Percentiles rank a stretch among this genome's conserved stretches.
phyloP scores from a whole-genome alignment of 345 rosid genomes.

The Eucalyptus curtisii region DNA sequence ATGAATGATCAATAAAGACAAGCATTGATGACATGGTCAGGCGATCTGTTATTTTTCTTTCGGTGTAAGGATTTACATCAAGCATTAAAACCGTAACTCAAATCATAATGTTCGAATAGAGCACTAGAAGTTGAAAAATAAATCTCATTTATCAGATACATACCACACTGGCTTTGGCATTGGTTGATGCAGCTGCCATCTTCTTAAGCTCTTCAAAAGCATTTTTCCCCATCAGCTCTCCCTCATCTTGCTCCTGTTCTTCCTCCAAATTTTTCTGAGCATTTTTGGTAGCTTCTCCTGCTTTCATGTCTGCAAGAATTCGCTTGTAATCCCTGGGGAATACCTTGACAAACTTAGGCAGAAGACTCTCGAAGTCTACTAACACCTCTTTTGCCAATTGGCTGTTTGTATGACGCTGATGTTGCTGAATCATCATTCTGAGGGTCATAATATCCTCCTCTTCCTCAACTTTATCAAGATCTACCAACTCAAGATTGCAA shows the following conservation, averaged over 20 bases:
- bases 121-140: background rate
- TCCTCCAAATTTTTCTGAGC: constrained; percentile 37
- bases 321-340: constrained; percentile 98
- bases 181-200: constrained; percentile 54
- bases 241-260: constrained; percentile 46
- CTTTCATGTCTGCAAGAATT: constrained; percentile 67
- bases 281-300: constrained; percentile 29
- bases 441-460: constrained; percentile 83
- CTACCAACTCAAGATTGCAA: constrained; percentile 86
- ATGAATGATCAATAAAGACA: background rate
- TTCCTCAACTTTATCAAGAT: constrained; percentile 91
- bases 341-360: constrained; percentile 80
- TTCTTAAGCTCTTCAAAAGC: constrained; percentile 91
- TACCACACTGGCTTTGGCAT: constrained; percentile 32
- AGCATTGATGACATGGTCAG: background rate
- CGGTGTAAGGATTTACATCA: background rate
- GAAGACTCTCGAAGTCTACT: constrained; percentile 60
- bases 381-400: constrained; percentile 79
- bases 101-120: background rate
- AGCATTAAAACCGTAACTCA: background rate
- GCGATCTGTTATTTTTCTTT: background rate
- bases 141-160: background rate
- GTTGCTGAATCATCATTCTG: constrained; percentile 96
- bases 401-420: constrained; percentile 87
- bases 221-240: constrained; percentile 40